Evolutionary conservation across 2,329 filamentous ascomycete species (phyloP), one percentile per base, ranked within the genome.

Genomic region (Colletotrichum tamarilloi): DNA sequence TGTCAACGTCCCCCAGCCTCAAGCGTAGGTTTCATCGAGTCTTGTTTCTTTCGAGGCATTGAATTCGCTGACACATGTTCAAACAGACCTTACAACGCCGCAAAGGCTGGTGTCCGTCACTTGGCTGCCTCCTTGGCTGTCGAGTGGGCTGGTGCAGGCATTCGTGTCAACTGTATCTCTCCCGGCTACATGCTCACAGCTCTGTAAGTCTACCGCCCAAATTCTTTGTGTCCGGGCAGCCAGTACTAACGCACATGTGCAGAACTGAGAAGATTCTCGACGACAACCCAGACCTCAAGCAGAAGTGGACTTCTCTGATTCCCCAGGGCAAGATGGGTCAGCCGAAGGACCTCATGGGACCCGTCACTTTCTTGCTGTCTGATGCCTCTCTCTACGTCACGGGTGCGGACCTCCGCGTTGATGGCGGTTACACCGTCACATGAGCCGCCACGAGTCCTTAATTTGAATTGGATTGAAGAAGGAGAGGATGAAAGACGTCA

Each of bases 181-280:
- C 96, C 96, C 0, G 96, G 97, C 57, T 98, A 98, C 84, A 98
- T 98, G 96, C 86, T 98, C 77, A 98, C 96, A 19, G 94, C 95
- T 72, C 85, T 98, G 93, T 96, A 88, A 90, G 93, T 85, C 28
- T 46, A 35, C 1, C 1, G 5, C 46, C 58, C 42, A 62, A 11
- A 19, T 22, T 55, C 35, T 62, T n/a, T 19, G 66, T 28, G 5
- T 6, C 28, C 14, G 0, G 22, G 5, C 22, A 19, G 1, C 1
- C 14, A 1, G 5, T 6, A n/a, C 72, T 74, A 9, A 74, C 53
- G 57, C 19, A 24, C 22, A 57, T 35, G 42, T 55, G 72, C 79
- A 97, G 94, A 66, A 98, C 95, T 55, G 92, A 95, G 85, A 97
- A 97, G 87, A 98, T 98, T 77, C 90, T 98, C 30, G 93, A 97